Base-by-base conservation (phyloP, 1,284 basidiomycete species). In the Rhodotorula mucilaginosa region DNA sequence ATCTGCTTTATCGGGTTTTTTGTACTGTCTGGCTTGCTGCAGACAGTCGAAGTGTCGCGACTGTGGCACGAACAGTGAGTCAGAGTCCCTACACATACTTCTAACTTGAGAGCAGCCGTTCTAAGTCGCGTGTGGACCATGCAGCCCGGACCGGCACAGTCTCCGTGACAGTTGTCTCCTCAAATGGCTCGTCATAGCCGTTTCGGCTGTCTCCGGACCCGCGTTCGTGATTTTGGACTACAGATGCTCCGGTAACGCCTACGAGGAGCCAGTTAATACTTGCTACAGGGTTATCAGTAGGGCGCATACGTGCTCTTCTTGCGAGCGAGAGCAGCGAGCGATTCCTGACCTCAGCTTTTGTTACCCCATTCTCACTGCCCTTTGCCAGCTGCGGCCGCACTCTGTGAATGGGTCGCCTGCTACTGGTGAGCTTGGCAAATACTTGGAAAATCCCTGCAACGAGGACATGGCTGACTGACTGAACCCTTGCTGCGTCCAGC, bases 31-130 rank as follows among this genome's bases (percentile, higher is more conserved):
- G 72, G 65, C 0, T 19, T 64, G 7, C 62, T 74, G 2, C 64
- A 71, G 16, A 69, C 69, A 4, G 34, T 56, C 31, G 72, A 74
- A 31, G 69, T 74, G 29, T 66, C 71, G n/a, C 72, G 67, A 3
- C 56, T 74, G 3, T 71, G 67, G 69, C 69, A 74, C 54, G 72
- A 74, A 39, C 72, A 74, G 71, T 70, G n/a, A 2, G 68, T 31
- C 34, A 34, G 34, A 34, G 8, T 5, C 34, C 34, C 34, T 34
- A 34, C 34, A 34, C 5, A 34, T 34, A 34, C 8, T 34, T 8
- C 6, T 8, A 7, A 34, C 6, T 34, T 7, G 34, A 5, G 34
- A 34, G 34, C 34, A 34, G 39, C 39, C 39, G 8, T 10, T 44
- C 10, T 44, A 44, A 44, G 39, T 13, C 10, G 39, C 39, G 10